Evolutionary conservation across 73 alveolate species (phyloP).

Genomic region (Diophrys sp.): DNA sequence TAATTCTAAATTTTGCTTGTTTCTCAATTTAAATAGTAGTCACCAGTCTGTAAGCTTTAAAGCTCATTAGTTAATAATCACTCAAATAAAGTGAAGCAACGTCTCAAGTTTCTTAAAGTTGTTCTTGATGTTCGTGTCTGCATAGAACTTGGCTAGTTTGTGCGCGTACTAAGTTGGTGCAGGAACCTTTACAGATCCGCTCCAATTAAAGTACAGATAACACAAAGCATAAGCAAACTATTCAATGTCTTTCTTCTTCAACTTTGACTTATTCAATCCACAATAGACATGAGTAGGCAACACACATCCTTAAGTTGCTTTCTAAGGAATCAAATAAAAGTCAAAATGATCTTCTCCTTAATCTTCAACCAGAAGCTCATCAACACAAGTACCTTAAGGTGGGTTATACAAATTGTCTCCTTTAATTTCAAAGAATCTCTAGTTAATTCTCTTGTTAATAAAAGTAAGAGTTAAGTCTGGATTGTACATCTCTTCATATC

Average conservation of each 20-base stretch:
- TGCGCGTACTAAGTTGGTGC: conserved; percentile 67
- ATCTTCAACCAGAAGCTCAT: not conserved
- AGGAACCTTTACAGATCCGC: conserved; percentile 73
- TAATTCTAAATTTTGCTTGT: no score
- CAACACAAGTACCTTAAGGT: not conserved
- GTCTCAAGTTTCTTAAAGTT: not conserved
- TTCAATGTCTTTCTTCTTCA: conserved; percentile 17
- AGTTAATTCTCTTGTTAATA: not conserved
- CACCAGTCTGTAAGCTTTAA: no score
- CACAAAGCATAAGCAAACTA: conserved; percentile 65
- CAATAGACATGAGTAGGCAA: not conserved
- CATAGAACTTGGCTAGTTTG: conserved; percentile 39
- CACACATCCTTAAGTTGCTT: conserved; percentile 4
- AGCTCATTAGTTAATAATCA: no score
- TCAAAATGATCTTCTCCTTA: conserved; percentile 1
- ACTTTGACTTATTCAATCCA: not conserved
- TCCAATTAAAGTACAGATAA: conserved; percentile 67
- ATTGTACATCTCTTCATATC: not conserved
- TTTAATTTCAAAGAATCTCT: not conserved
- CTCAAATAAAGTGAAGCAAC: not conserved
- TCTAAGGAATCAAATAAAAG: not conserved
- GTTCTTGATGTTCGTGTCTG: conserved; percentile 18
- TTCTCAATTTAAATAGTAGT: no score
- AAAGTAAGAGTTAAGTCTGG: not conserved
- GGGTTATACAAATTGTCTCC: not conserved